Percentiles rank a stretch among this genome's conserved stretches.
Conservation (phyloP, 2,329 filamentous ascomycete genomes). For the Didymella glomerata region DNA sequence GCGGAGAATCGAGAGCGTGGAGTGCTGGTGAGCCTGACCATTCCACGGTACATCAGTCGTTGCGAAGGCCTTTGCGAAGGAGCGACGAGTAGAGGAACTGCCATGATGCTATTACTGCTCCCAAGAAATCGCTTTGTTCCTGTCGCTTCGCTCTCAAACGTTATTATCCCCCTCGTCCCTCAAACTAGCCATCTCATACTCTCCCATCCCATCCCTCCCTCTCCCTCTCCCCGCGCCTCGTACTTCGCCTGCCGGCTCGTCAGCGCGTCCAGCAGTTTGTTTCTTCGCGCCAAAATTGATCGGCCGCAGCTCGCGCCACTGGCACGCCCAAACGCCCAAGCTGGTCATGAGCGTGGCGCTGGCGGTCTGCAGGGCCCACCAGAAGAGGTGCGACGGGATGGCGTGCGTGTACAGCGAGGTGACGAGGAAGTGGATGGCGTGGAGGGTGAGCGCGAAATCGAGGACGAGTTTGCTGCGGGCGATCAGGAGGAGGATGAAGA, state of each 20-base stretch:
- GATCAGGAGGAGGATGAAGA: conserved; percentile 83
- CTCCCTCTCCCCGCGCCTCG: conserved; percentile 55
- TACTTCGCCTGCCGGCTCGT: conserved; percentile 51
- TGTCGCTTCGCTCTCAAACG: conserved; percentile 43
- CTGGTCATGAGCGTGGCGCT: conserved; percentile 71
- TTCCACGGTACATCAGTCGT: too few relatives aligned
- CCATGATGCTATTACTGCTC: neutral
- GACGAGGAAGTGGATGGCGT: conserved; percentile 80
- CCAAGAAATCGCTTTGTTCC: too few relatives aligned
- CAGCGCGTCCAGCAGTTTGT: conserved; percentile 39
- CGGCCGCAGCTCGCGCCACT: conserved; percentile 85
- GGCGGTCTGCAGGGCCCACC: conserved; percentile 78
- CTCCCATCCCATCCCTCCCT: conserved; percentile 58
- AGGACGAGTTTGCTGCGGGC: conserved; percentile 91
- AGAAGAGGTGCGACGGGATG: conserved; percentile 80
- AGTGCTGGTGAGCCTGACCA: conserved; percentile 38
- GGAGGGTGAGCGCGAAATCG: conserved; percentile 91
- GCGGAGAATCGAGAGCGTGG: conserved; percentile 46
- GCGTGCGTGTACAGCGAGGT: conserved; percentile 80
- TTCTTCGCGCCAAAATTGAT: conserved; percentile 75
- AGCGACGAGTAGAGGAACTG: too few relatives aligned
- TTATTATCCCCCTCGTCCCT: conserved; percentile 41
- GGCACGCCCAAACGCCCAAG: conserved; percentile 88
- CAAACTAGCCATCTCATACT: conserved; percentile 39
- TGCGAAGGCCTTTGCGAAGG: too few relatives aligned